A percentile compares a stretch with the other conserved stretches of the same genome.
Conservation (phyloP, 768 basidiomycete species). For the Termitomyces sp. region DNA sequence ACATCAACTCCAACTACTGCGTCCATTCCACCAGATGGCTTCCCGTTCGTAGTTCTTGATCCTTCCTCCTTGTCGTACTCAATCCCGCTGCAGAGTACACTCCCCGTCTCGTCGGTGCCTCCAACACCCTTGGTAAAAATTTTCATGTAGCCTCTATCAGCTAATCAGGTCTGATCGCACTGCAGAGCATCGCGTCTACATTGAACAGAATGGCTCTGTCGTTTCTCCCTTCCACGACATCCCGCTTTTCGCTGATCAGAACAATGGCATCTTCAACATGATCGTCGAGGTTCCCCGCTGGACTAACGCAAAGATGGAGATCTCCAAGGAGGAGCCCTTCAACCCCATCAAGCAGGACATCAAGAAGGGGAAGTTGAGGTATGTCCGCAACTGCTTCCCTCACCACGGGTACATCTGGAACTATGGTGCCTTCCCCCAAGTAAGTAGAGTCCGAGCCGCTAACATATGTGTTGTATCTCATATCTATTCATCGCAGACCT, state of each 20-base stretch:
- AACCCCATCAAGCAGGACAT: conserved; percentile 99
- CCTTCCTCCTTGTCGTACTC: conserved; percentile 3
- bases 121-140: conserved; percentile 85
- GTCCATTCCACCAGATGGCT: conserved; percentile 47
- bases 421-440: conserved; percentile 99
- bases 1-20: conserved; percentile 61
- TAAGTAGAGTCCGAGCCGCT: conserved; percentile 25
- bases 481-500: conserved; percentile 58
- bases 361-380: conserved; percentile 95
- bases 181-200: conserved; percentile 91
- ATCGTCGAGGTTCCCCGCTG: conserved; percentile 97
- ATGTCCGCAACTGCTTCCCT: conserved; percentile 99
- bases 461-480: conserved; percentile 1
- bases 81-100: conserved; percentile 51
- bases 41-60: conserved; percentile 32
- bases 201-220: conserved; percentile 85
- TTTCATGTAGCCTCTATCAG: conserved; percentile 11
- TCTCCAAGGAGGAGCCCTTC: conserved; percentile 96
- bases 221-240: conserved; percentile 94
- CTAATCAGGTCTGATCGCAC: conserved; percentile 17
- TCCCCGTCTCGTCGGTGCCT: conserved; percentile 77
- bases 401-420: conserved; percentile 99
- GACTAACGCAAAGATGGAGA: conserved; percentile 99
- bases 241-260: conserved; percentile 95
- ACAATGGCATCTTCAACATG: conserved; percentile 97